Evolutionary conservation across 768 basidiomycete genomes (phyloP).

Genomic region (Panus rudis): DNA sequence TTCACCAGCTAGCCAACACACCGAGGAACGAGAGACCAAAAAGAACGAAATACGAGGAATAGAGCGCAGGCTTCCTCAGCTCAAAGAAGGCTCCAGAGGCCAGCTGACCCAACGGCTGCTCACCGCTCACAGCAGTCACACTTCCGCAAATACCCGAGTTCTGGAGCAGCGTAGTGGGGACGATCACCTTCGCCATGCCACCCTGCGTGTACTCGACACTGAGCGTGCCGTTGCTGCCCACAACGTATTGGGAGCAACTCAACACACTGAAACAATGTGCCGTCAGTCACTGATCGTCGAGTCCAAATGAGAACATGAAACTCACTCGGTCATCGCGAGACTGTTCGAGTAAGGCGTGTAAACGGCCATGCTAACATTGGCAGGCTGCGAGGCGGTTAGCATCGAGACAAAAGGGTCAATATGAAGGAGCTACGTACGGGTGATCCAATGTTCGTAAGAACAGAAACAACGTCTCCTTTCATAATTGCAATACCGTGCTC

Average conservation of each 20-base stretch:
- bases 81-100: constrained; percentile 6
- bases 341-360: constrained; percentile 44
- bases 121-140: not conserved
- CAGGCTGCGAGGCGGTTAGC: constrained; percentile 33
- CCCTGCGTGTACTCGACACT: constrained; percentile 58
- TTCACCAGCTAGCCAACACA: constrained; percentile 1
- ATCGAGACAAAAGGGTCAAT: not conserved
- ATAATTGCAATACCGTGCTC: constrained; percentile 51
- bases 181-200: constrained; percentile 52
- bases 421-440: constrained; percentile 37
- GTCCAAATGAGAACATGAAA: constrained; percentile 4
- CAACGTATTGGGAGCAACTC: constrained; percentile 58
- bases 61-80: constrained; percentile 4
- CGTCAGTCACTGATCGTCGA: constrained; percentile 4
- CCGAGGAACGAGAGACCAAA: constrained; percentile 8
- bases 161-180: constrained; percentile 31
- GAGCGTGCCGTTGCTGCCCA: constrained; percentile 59
- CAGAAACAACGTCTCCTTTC: constrained; percentile 55
- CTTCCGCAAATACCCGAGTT: constrained; percentile 34
- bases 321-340: constrained; percentile 52
- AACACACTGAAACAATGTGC: constrained; percentile 40
- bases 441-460: constrained; percentile 69
- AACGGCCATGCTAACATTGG: constrained; percentile 51
- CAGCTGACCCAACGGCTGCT: constrained; percentile 8
- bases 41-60: constrained; percentile 1